These are phyloP conservation scores for Leptomonas seymouri DNA, from an alignment of 208 protist genomes.

Conservation along the genomic window DNA sequence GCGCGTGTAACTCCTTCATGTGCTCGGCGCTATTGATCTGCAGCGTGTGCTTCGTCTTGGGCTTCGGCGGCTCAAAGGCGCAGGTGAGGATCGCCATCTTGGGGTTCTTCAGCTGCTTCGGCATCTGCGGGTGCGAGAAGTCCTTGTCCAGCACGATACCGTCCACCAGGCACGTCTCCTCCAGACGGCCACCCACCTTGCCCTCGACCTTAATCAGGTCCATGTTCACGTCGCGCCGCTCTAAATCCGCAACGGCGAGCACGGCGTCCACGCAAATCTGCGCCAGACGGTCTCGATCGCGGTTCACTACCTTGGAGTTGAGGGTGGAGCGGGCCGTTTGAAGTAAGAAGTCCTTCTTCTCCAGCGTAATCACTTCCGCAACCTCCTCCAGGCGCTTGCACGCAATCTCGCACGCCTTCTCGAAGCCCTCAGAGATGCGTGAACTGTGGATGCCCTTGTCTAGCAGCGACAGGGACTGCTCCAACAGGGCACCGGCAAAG, in stretches of 20 bases:
- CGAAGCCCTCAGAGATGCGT: slow-evolving; percentile 98
- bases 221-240: slow-evolving; percentile 99
- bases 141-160: slow-evolving; percentile 99
- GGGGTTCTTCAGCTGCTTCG: slow-evolving; percentile 95
- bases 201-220: slow-evolving; percentile 99
- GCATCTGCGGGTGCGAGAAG: slow-evolving; percentile 98
- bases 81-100: slow-evolving; percentile 99
- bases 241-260: slow-evolving; percentile 98
- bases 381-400: slow-evolving; percentile 94
- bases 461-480: slow-evolving; percentile 96
- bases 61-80: slow-evolving; percentile 99
- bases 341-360: slow-evolving; percentile 89
- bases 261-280: slow-evolving; percentile 99
- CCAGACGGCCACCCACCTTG: slow-evolving; percentile 97
- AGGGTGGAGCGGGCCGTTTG: slow-evolving; percentile 99
- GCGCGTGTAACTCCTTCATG: slow-evolving; percentile 95
- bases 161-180: slow-evolving; percentile 98
- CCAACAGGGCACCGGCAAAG: slow-evolving; percentile 98
- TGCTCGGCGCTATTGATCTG: slow-evolving; percentile 95
- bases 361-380: slow-evolving; percentile 80
- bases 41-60: slow-evolving; percentile 99
- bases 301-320: slow-evolving; percentile 99
- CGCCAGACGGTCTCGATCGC: slow-evolving; percentile 96
- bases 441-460: slow-evolving; percentile 99
- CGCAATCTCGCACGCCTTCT: slow-evolving; percentile 97